These are phyloP conservation scores for Angophora floribunda DNA, from an alignment of 345 rosid species.

Conservation along the genomic window DNA sequence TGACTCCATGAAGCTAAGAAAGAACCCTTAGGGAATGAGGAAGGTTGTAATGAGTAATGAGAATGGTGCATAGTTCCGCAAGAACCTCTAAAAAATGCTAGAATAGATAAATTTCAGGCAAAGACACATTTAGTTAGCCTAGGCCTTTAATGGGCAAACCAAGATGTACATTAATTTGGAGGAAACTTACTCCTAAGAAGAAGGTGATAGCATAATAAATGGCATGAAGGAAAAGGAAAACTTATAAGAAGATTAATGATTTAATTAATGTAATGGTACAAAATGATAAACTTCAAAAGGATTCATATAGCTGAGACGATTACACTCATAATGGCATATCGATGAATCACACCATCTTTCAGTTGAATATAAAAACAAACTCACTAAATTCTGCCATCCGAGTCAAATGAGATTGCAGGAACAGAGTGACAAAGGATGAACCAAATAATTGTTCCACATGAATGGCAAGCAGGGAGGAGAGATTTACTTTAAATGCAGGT, in stretches of 20 bases:
- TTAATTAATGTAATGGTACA: background rate
- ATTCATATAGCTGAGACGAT: background rate
- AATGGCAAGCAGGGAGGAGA: background rate
- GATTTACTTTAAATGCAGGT: slow-evolving; percentile 91
- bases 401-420: background rate
- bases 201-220: background rate
- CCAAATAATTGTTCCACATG: background rate
- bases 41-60: background rate
- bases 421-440: background rate
- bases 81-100: background rate
- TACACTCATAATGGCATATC: background rate
- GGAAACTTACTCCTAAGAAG: background rate
- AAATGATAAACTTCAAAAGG: background rate
- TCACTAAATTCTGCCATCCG: background rate
- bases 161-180: background rate
- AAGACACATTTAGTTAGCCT: background rate
- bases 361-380: background rate
- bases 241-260: background rate
- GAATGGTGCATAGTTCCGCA: background rate
- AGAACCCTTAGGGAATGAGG: background rate
- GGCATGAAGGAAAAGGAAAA: background rate
- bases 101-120: background rate
- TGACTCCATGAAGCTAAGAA: background rate
- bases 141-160: background rate
- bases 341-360: background rate